phyloP scores from a whole-genome alignment of 2,329 filamentous ascomycete species.

The Diaporthe velutina region DNA sequence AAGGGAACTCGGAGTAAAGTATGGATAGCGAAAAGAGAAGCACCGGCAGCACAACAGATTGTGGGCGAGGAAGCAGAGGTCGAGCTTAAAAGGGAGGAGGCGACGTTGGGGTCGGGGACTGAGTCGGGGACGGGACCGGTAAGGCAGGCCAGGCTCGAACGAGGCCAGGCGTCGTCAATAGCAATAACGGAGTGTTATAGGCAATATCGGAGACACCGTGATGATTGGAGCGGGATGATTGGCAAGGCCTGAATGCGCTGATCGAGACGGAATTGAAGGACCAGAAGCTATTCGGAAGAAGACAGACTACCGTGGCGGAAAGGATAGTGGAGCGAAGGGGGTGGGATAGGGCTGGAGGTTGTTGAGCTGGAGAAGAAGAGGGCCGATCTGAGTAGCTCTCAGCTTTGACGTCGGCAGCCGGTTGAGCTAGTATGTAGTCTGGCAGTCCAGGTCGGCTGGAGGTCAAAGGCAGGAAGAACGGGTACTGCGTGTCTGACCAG shows the following conservation, averaged over 20 bases:
- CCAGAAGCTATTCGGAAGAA: slow-evolving; percentile 31
- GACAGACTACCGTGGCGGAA: slow-evolving; percentile 25
- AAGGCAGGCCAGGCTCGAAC: slow-evolving; percentile 25
- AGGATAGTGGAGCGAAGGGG: slow-evolving; percentile 20
- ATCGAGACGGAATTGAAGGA: slow-evolving; percentile 31
- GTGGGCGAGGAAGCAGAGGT: slow-evolving; percentile 25
- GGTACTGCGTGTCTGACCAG: slow-evolving; percentile 4
- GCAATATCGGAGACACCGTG: slow-evolving; percentile 42
- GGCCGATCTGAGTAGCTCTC: slow-evolving; percentile 25
- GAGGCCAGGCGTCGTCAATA: slow-evolving; percentile 29
- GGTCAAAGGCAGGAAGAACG: slow-evolving; percentile 1
- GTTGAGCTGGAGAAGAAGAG: slow-evolving; percentile 27
- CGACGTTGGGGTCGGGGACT: slow-evolving; percentile 29
- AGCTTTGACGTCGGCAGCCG: slow-evolving; percentile 30
- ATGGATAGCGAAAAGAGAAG: slow-evolving; percentile 24
- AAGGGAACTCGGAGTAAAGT: neutral
- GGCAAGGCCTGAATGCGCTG: slow-evolving; percentile 30
- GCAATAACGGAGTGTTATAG: slow-evolving; percentile 38
- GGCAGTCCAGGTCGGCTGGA: neutral
- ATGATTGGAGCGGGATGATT: slow-evolving; percentile 33
- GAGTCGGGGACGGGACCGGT: slow-evolving; percentile 22
- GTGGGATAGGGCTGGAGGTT: slow-evolving; percentile 25
- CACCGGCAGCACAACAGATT: slow-evolving; percentile 24
- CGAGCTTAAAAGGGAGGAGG: slow-evolving; percentile 39
- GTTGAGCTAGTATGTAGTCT: slow-evolving; percentile 7